Evolutionary conservation across 2,329 filamentous ascomycete genomes (phyloP), one percentile per base, ranked within the genome.

Genomic region (Bimuria novae-zelandiae): DNA sequence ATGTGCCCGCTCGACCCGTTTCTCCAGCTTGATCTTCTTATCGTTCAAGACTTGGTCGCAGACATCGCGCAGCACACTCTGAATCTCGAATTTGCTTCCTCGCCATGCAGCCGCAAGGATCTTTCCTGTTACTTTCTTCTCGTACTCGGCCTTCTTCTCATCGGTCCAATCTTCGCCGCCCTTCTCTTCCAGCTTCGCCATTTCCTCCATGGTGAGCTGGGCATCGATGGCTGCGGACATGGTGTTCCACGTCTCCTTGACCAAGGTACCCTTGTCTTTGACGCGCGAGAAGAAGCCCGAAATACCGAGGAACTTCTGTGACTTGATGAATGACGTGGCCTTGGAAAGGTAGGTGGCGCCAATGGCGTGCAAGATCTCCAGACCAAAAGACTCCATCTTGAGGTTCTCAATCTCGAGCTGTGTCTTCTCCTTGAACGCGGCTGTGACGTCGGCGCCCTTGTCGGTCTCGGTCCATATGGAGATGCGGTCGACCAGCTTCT

Each of bases 121-220:
- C 84, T 99, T 99, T 69, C 94, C 94, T 8, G 94, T 99, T 21
- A 97, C 93, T 64, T 89, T 87, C 70, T 93, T 88, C 81, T 97
- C 94, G 68, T 96, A 97, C 78, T 99, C 94, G 36, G 88, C 87
- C 77, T 92, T 92, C 80, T 89, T 92, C 85, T 97, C 94, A 58
- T 99, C 94, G 0, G 94, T 97, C 94, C 94, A 99, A 56, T 96
- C 92, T 51, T 97, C 94, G 44, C 94, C 94, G 48, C 93, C 94
- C 68, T 88, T 87, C 79, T 97, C 90, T 78, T 99, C 94, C 76
- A 93, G 82, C 74, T 93, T 92, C 49, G 92, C 92, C 94, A 99
- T 97, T 75, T 97, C 93, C 79, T 99, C 93, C 86, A 99, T 96
- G 55, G 92, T 96, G 80, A 96, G 89, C 79, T 99, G 94, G 22